Conservation (phyloP, 495 filamentous ascomycete species). For the Penicillium daleae region DNA sequence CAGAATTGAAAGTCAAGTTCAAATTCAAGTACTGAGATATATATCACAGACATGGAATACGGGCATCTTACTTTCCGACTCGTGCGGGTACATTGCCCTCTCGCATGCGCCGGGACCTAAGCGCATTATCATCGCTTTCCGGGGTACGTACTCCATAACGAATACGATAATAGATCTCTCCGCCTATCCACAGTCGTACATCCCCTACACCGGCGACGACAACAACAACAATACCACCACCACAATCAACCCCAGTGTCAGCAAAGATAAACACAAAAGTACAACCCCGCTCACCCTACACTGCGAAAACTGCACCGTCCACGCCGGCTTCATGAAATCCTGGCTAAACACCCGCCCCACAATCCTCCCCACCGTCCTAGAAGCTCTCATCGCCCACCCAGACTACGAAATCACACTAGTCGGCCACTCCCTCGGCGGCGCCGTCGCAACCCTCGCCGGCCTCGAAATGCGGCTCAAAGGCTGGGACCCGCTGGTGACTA, state of each 20-base stretch:
- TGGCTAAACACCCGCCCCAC: conserved; percentile 73
- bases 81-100: conserved; percentile 90
- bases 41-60: conserved; percentile 83
- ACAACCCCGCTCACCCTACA: conserved; percentile 20
- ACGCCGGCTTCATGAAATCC: conserved; percentile 83
- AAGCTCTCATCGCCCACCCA: conserved; percentile 61
- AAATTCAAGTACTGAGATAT: not conserved
- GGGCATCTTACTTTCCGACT: conserved; percentile 82
- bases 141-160: conserved; percentile 90
- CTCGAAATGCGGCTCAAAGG: conserved; percentile 72
- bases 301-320: conserved; percentile 87
- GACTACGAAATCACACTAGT: conserved; percentile 75
- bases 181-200: conserved; percentile 85
- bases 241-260: no score
- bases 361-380: conserved; percentile 63
- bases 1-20: not conserved
- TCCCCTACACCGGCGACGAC: conserved; percentile 69
- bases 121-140: conserved; percentile 87
- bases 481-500: conserved; percentile 77
- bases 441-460: conserved; percentile 84
- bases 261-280: conserved; percentile 5
- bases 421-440: conserved; percentile 91
- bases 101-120: conserved; percentile 64
- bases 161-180: conserved; percentile 90
- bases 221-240: no score